Evolutionary conservation across 108 stramenopile genomes (phyloP), one percentile per base, ranked within the genome.

Genomic region (Bacterosira constricta): DNA sequence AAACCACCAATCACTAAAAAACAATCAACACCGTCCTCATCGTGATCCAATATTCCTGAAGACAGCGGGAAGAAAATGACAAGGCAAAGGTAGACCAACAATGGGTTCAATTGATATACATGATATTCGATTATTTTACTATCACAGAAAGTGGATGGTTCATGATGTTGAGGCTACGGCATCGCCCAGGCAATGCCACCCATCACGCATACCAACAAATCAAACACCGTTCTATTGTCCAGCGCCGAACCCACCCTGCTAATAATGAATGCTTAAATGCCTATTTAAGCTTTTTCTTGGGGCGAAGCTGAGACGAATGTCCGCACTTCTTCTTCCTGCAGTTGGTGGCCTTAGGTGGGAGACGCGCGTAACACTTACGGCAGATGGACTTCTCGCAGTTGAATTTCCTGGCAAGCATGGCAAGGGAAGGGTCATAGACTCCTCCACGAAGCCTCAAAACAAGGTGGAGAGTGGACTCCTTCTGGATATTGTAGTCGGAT

Each of bases 291-390:
- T 99, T 99, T 88, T 99, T 99, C 98, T 99, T 99, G 81, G 97
- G 96, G 83, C 99, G 96, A 44, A 99, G 90, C 90, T 99, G 98
- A 50, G 86, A 86, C 42, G 98, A 97, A 87, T 98, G 99, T 69
- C 99, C 99, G 72, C 99, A 99, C 93, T 99, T 99, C 96, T 98
- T 99, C 98, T 99, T 99, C 73, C 99, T 93, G 94, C 99, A 99
- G 88, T 99, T 99, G 56, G 87, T 97, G 59, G 99, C 99, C 57
- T 94, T 95, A 27, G 99, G 98, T 13, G 99, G 99, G 59, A 99
- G 97, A 79, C 99, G 96, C 32, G 99, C 99, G 77, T 99, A 99
- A 90, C 99, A 99, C 85, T 96, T 98, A 66, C 97, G 92, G 88
- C 97, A 98, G 71, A 98, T 88, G 69, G 84, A 78, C 95, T 98